Evolutionary conservation across 208 protist genomes (phyloP).

Genomic region (Wallacemonas sp.): DNA sequence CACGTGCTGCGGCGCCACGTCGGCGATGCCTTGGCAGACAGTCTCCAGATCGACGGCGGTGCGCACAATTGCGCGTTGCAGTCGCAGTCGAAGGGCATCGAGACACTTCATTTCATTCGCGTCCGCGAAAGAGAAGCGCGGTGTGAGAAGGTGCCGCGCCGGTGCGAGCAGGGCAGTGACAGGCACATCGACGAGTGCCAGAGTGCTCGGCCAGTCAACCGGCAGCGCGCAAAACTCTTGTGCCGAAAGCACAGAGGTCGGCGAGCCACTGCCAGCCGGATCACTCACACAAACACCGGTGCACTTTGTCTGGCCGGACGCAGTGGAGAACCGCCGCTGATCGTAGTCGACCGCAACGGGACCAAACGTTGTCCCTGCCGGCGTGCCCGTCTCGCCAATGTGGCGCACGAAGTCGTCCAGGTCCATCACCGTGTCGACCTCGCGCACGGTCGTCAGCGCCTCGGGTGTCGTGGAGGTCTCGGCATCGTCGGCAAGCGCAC

Average conservation of each 20-base stretch:
- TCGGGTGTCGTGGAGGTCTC: constrained; percentile 13
- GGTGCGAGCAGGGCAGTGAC: constrained; percentile 48
- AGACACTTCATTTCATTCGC: constrained; percentile 58
- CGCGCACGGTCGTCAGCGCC: neutral
- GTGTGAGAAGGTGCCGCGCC: constrained; percentile 56
- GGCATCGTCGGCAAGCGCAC: constrained; percentile 27
- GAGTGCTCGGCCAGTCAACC: constrained; percentile 41
- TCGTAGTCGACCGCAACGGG: neutral
- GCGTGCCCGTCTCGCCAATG: constrained; percentile 11
- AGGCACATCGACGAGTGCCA: constrained; percentile 34
- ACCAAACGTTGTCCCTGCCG: neutral
- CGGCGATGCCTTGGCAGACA: neutral
- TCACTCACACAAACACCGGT: no score
- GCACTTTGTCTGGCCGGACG: neutral
- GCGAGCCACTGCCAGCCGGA: neutral
- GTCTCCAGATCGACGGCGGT: constrained; percentile 5
- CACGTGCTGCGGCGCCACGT: neutral
- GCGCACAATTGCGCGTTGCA: constrained; percentile 48
- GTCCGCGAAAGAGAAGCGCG: constrained; percentile 75
- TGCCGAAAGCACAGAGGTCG: constrained; percentile 42
- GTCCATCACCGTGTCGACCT: neutral
- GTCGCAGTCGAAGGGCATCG: constrained; percentile 45
- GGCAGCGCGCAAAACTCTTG: constrained; percentile 68
- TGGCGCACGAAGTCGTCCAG: neutral
- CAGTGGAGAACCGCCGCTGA: neutral